Evolutionary conservation across 306 rosid species (phyloP).

Genomic region (Styphnolobium japonicum): DNA sequence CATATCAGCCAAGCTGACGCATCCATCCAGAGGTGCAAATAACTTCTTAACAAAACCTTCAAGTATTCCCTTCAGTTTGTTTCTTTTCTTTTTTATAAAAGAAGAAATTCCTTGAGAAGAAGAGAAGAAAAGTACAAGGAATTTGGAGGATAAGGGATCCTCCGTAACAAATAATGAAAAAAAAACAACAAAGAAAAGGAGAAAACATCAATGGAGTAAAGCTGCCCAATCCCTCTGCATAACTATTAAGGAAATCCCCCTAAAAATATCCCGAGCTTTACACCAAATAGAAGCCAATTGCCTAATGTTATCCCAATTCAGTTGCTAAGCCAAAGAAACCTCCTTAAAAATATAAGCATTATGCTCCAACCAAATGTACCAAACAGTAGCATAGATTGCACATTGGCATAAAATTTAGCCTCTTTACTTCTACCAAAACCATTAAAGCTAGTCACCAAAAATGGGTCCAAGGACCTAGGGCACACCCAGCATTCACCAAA

Average conservation of each 20-base stretch:
- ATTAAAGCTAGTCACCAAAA: not conserved
- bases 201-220: not conserved
- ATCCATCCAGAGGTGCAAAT: not conserved
- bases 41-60: not conserved
- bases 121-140: not conserved
- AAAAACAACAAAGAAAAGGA: not conserved
- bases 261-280: not conserved
- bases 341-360: no score
- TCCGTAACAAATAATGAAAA: not conserved
- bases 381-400: not conserved
- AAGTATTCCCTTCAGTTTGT: not conserved
- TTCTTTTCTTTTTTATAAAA: not conserved
- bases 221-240: not conserved
- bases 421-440: not conserved
- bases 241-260: not conserved
- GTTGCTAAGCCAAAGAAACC: not conserved
- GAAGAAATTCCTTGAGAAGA: not conserved
- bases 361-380: not conserved
- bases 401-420: not conserved
- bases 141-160: not conserved
- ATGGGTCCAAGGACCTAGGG: no score
- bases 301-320: not conserved
- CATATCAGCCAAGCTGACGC: not conserved
- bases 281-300: not conserved
- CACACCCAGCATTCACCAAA: no score